These are phyloP conservation scores for Dictyostelium firmibasis DNA, from an alignment of 78 protist genomes.

Conservation along the genomic window DNA sequence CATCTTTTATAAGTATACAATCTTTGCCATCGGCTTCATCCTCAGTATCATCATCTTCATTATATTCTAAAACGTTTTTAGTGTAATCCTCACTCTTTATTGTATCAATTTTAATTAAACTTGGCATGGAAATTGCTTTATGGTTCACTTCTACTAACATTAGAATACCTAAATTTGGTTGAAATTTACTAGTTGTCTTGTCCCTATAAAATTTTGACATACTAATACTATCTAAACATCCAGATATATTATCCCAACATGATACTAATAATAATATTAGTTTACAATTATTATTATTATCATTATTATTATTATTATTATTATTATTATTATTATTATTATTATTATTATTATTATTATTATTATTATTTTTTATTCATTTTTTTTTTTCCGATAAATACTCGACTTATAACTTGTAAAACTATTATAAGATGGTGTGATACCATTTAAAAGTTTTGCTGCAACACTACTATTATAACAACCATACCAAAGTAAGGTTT, in stretches of 20 bases:
- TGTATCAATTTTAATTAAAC: background rate
- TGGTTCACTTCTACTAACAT: conserved; percentile 53
- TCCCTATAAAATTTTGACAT: background rate
- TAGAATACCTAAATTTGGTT: conserved; percentile 15
- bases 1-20: background rate
- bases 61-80: background rate
- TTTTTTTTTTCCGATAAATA: background rate
- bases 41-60: conserved; percentile 65
- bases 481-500: conserved; percentile 56
- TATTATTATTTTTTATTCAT: too few species aligned
- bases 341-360: background rate
- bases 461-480: conserved; percentile 45
- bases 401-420: conserved; percentile 35
- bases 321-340: background rate
- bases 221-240: conserved; percentile 32
- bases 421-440: background rate
- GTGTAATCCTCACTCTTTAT: background rate
- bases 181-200: background rate
- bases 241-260: conserved; percentile 53
- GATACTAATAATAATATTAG: conserved; percentile 6
- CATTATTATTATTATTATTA: background rate
- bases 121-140: conserved; percentile 1
- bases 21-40: background rate
- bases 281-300: background rate
- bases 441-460: conserved; percentile 30